A percentile compares a stretch with the other conserved stretches of the same genome.
These are phyloP conservation scores for Aureobasidium namibiae DNA, from an alignment of 2,329 filamentous ascomycete genomes.

Conservation along the genomic window DNA sequence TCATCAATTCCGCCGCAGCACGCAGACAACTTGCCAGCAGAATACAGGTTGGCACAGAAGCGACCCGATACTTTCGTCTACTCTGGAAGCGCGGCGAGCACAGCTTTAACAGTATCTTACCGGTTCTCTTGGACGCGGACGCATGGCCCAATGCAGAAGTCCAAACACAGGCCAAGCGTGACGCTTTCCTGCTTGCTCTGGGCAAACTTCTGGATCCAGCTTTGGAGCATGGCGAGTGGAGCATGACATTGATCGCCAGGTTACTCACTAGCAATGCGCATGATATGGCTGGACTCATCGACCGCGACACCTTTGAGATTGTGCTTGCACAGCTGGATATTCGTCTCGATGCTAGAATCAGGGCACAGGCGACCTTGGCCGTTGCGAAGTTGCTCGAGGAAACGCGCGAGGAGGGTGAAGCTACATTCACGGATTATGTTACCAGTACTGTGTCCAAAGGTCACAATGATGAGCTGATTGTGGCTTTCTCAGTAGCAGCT, in stretches of 20 bases:
- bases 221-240: slow-evolving; percentile 58
- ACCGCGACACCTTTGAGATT: slow-evolving; percentile 71
- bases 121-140: slow-evolving; percentile 33
- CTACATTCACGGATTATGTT: slow-evolving; percentile 61
- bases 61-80: slow-evolving; percentile 28
- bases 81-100: slow-evolving; percentile 39
- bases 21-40: slow-evolving; percentile 31
- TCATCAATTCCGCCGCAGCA: slow-evolving; percentile 24
- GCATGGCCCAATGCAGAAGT: slow-evolving; percentile 34
- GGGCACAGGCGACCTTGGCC: slow-evolving; percentile 73
- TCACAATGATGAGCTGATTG: slow-evolving; percentile 79
- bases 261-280: slow-evolving; percentile 45
- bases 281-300: slow-evolving; percentile 60
- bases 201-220: slow-evolving; percentile 87
- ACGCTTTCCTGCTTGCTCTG: slow-evolving; percentile 68
- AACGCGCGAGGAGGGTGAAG: slow-evolving; percentile 60
- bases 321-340: slow-evolving; percentile 82
- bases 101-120: slow-evolving; percentile 36
- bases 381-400: slow-evolving; percentile 77
- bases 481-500: slow-evolving; percentile 88
- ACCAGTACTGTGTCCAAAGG: slow-evolving; percentile 61
- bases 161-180: slow-evolving; percentile 41
- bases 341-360: slow-evolving; percentile 62
- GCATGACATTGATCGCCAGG: slow-evolving; percentile 52
- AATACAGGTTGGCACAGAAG: slow-evolving; percentile 8